Base-by-base conservation (phyloP, 2,329 filamentous ascomycete genomes). In the Teratosphaeria nubilosa region DNA sequence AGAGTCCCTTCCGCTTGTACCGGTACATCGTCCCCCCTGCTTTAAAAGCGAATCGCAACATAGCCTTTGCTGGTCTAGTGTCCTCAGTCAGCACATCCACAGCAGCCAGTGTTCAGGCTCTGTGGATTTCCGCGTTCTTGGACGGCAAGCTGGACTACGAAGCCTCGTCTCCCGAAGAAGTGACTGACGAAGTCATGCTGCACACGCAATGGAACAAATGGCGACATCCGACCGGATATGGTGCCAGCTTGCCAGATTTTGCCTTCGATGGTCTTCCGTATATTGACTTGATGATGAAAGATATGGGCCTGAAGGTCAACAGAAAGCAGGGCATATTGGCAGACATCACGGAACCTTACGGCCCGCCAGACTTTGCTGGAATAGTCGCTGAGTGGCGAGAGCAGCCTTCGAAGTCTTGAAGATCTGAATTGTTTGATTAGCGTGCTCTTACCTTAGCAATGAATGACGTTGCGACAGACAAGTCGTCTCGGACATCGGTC, bases 241-340 rank as follows among this genome's bases (percentile, higher is more conserved):
- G 86, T 1, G 76, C 75, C 45, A 79, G 77, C 66, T 77, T 80
- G 59, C 85, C 85, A 0, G 87, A 89, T 69, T 85, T 91, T 63
- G 84, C 88, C 20, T 91, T 92, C 66, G 89, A 94, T 70, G 81
- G 81, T 0, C 69, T 92, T 56, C 87, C 87, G 3, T 94, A 90
- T 66, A 69, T 90, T 20, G 88, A 91, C 70, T 66, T 86, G 66
- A 69, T 92, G 67, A 68, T 88, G 60, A 73, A 74, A 4, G 88
- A 92, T 69, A 65, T 91, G 58, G 86, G 82, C 0, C 70, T 91
- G 57, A 73, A 78, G 20, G 74, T 74, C 14, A 76, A 80, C 62
- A 74, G 83, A 34, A 87, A 86, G 74, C 58, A 63, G 2, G 77
- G 80, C 0, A 75, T 66, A 56, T 65, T 78, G 55, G 73, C 73